Evolutionary conservation across 768 basidiomycete species (phyloP).

Genomic region (Hypholoma sublateritium): DNA sequence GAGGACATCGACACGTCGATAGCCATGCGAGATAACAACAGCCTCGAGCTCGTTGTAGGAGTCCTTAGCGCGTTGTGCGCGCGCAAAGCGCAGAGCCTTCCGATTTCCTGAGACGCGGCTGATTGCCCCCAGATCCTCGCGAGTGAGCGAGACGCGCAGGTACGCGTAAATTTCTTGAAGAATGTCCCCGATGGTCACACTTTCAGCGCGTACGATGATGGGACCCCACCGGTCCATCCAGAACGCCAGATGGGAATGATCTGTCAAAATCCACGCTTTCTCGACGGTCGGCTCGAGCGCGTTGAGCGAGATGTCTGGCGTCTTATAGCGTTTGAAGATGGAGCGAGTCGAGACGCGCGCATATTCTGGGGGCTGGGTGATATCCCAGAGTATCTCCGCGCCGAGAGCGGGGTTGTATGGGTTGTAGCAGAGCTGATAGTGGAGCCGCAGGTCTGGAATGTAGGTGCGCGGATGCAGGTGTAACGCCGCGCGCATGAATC

Average conservation of each 20-base stretch:
- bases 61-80: conserved; percentile 34
- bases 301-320: conserved; percentile 27
- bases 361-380: conserved; percentile 35
- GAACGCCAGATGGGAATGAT: conserved; percentile 33
- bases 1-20: conserved; percentile 50
- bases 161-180: conserved; percentile 49
- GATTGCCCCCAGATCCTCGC: conserved; percentile 29
- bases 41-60: conserved; percentile 39
- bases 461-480: background rate
- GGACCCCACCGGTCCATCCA: conserved; percentile 54
- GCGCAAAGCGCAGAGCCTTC: conserved; percentile 25
- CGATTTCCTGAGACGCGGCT: conserved; percentile 21
- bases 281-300: conserved; percentile 31
- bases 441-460: conserved; percentile 2
- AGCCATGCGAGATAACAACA: conserved; percentile 38
- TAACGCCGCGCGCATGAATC: background rate
- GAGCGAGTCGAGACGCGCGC: conserved; percentile 31
- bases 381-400: conserved; percentile 42
- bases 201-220: conserved; percentile 32
- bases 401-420: conserved; percentile 14
- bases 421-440: conserved; percentile 35
- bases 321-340: conserved; percentile 18
- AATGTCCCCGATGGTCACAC: conserved; percentile 43
- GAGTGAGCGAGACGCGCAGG: conserved; percentile 43
- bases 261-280: conserved; percentile 37